Percentiles rank a stretch among this genome's conserved stretches.
phyloP scores from a whole-genome alignment of 805 yeast species.

The Candida ulmi region DNA sequence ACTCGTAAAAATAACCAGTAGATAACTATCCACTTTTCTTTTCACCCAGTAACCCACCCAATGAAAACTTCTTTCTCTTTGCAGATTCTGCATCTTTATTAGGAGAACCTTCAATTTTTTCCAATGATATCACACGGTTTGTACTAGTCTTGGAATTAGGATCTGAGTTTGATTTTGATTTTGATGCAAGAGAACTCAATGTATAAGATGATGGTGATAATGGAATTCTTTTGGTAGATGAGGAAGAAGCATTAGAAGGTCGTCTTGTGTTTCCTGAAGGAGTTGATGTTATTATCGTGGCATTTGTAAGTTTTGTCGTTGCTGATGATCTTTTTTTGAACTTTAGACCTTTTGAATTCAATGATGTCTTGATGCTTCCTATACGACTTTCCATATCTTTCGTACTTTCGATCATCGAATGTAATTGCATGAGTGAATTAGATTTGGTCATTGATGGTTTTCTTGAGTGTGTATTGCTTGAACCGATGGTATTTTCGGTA shows the following conservation, averaged over 20 bases:
- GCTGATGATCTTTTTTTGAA: slow-evolving; percentile 13
- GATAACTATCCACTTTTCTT: not conserved
- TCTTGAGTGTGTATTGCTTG: not conserved
- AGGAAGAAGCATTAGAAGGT: not conserved
- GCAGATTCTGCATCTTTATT: slow-evolving; percentile 7
- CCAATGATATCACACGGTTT: slow-evolving; percentile 6
- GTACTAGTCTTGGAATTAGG: slow-evolving; percentile 7
- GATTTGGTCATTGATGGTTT: slow-evolving; percentile 16
- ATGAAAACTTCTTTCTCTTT: not conserved
- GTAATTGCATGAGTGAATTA: slow-evolving; percentile 24
- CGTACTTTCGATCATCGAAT: slow-evolving; percentile 24
- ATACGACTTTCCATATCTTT: slow-evolving; percentile 24
- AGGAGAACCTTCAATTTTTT: slow-evolving; percentile 21
- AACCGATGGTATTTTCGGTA: not conserved
- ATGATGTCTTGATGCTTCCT: slow-evolving; percentile 20
- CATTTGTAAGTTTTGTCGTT: slow-evolving; percentile 17
- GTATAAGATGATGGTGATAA: slow-evolving; percentile 21
- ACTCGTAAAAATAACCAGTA: too few species aligned
- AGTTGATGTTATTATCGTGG: slow-evolving; percentile 18
- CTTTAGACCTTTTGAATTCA: slow-evolving; percentile 11
- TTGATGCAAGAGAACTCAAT: slow-evolving; percentile 17
- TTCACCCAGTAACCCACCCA: slow-evolving; percentile 3
- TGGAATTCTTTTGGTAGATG: slow-evolving; percentile 10
- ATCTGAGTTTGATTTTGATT: too few species aligned
- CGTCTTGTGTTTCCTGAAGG: slow-evolving; percentile 7